Evolutionary conservation across 2,329 filamentous ascomycete genomes (phyloP).

Genomic region (Colletotrichum ledebouriae): DNA sequence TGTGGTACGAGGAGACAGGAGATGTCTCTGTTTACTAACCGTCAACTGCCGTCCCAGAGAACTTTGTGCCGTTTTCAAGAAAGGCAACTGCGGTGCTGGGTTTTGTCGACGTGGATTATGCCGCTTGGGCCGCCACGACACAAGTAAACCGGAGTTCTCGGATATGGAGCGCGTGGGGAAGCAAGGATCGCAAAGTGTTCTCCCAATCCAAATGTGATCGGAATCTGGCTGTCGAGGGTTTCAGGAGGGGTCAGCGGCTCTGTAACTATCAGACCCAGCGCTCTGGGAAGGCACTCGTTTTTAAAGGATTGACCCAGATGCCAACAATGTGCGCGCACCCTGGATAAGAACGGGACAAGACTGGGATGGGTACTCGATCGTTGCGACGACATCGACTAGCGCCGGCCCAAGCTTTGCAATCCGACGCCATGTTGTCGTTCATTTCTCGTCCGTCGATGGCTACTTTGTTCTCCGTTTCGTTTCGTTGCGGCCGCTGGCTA

Average conservation of each 20-base stretch:
- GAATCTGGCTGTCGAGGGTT: neutral
- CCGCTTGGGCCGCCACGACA: slow-evolving; percentile 15
- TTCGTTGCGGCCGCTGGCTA: slow-evolving; percentile 12
- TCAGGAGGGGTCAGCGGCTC: neutral
- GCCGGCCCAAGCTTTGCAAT: slow-evolving; percentile 22
- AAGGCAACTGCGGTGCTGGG: neutral
- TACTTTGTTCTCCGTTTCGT: slow-evolving; percentile 17
- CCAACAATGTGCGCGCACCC: neutral
- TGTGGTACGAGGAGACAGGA: too few species aligned
- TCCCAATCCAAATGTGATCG: too few species aligned
- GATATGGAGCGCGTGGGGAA: slow-evolving; percentile 5
- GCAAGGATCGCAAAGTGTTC: neutral
- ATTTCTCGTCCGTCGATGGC: slow-evolving; percentile 3
- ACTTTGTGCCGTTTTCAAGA: neutral
- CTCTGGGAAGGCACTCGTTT: slow-evolving; percentile 13
- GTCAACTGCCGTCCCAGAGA: too few species aligned
- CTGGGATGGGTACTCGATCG: slow-evolving; percentile 32
- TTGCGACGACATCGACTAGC: slow-evolving; percentile 35
- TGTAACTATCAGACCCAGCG: neutral
- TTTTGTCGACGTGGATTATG: neutral
- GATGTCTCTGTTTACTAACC: too few species aligned
- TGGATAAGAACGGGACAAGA: slow-evolving; percentile 6
- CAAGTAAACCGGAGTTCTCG: slow-evolving; percentile 17
- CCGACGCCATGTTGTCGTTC: slow-evolving; percentile 29
- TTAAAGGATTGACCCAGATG: slow-evolving; percentile 25